A percentile compares a stretch with the other conserved stretches of the same genome.
Evolutionary conservation across 495 filamentous ascomycete species (phyloP).

Genomic region (Talaromyces nanjingensis): DNA sequence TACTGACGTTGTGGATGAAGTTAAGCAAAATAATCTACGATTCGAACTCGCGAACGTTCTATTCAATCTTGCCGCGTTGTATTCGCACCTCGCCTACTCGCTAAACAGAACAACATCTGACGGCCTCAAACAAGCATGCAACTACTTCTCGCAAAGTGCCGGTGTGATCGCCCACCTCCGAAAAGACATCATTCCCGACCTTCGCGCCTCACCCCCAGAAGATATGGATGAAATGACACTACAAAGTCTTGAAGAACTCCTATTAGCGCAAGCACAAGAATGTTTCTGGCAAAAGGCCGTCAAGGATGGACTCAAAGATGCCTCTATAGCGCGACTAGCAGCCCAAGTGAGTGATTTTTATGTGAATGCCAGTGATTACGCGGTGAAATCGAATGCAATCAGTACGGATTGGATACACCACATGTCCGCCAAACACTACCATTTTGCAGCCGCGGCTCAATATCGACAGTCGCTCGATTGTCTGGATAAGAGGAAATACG

Average conservation of each 20-base stretch:
- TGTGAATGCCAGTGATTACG: slow-evolving; percentile 72
- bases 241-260: slow-evolving; percentile 72
- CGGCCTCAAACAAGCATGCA: slow-evolving; percentile 82
- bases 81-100: slow-evolving; percentile 82
- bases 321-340: slow-evolving; percentile 82
- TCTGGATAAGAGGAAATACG: slow-evolving; percentile 88
- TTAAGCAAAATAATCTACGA: slow-evolving; percentile 84
- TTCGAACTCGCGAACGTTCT: slow-evolving; percentile 93
- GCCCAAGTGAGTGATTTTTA: slow-evolving; percentile 92
- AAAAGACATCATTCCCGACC: slow-evolving; percentile 69
- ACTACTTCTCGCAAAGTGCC: slow-evolving; percentile 84
- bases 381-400: slow-evolving; percentile 80
- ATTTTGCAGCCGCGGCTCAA: slow-evolving; percentile 94
- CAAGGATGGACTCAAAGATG: slow-evolving; percentile 87
- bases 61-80: slow-evolving; percentile 87
- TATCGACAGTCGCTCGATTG: slow-evolving; percentile 91
- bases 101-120: slow-evolving; percentile 74
- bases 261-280: slow-evolving; percentile 90
- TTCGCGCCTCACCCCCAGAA: slow-evolving; percentile 80
- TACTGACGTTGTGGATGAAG: slow-evolving; percentile 14
- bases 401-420: slow-evolving; percentile 98
- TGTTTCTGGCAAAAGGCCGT: slow-evolving; percentile 98
- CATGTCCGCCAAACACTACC: slow-evolving; percentile 93
- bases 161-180: slow-evolving; percentile 80
- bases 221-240: slow-evolving; percentile 91